Base-by-base conservation (phyloP, 2,329 filamentous ascomycete species). In the Fusarium verrucosum region DNA sequence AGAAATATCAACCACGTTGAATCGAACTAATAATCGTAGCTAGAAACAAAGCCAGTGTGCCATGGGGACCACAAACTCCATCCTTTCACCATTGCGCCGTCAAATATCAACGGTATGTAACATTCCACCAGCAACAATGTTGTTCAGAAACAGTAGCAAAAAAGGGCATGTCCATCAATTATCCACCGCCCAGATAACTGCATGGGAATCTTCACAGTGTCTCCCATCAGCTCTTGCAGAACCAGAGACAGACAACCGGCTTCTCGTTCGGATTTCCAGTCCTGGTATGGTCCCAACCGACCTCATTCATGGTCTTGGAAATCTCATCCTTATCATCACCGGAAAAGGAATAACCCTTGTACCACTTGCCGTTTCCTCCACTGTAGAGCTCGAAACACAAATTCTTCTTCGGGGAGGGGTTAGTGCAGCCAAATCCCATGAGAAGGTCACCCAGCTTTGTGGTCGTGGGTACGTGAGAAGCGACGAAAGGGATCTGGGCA, bases 161-260 rank as follows among this genome's bases (percentile, higher is more conserved):
- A 7, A 23, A 43, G 4, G 2, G 10, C 30, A 54, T 17, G 1
- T 13, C 28, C 22, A 36, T 25, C 43, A 13, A 4, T 11, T 17
- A 23, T 20, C 16, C n/a, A 8, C 7, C n/a, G 13, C 8, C 14
- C 33, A 23, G 9, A 5, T 20, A n/a, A 2, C 5, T 9, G 3
- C 30, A 9, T 30, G 28, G 13, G 14, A 8, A 32, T 11, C 3
- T 13, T 6, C 2, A 3, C 13, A 16, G 1, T 10, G 5, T 4
- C 11, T 9, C 8, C 22, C 9, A 22, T 76, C 64, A 85, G 44
- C 79, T 81, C 72, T 85, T 87, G 17, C 81, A 84, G 51, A 87
- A 78, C 79, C 85, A 89, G 16, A 89, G 62, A 72, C 85, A 88
- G n/a, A 88, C 82, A 4, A 87, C 80, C 0, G 83, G 82, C 73